A percentile compares a stretch with the other conserved stretches of the same genome.
phyloP scores from a whole-genome alignment of 768 basidiomycete species.

The Gymnopilus dilepis region DNA sequence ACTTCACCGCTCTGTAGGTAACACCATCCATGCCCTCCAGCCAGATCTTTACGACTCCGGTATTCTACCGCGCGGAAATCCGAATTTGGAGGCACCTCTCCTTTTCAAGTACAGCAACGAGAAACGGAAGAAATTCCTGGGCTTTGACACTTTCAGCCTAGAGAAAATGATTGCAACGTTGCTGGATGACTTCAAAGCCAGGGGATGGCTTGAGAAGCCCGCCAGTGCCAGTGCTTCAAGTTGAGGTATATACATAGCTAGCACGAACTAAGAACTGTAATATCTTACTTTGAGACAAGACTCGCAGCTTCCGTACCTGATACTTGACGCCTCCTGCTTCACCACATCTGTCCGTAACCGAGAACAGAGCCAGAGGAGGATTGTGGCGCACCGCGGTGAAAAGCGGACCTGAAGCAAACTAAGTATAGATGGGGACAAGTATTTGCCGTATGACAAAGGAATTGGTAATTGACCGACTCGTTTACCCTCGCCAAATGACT shows the following conservation, averaged over 20 bases:
- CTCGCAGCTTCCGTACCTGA: too few relatives aligned
- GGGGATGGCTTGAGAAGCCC: constrained; percentile 12
- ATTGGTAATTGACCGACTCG: not conserved
- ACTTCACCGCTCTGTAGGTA: not conserved
- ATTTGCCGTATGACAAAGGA: not conserved
- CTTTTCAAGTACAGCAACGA: constrained; percentile 6
- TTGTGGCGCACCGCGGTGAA: constrained; percentile 1
- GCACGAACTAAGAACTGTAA: too few relatives aligned
- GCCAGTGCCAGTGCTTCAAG: not conserved
- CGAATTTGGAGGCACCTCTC: constrained; percentile 3
- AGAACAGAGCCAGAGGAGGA: too few relatives aligned
- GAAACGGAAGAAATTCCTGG: constrained; percentile 15
- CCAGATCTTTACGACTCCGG: constrained; percentile 7
- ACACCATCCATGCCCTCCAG: not conserved
- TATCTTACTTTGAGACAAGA: too few relatives aligned
- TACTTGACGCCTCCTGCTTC: too few relatives aligned
- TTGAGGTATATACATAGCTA: too few relatives aligned
- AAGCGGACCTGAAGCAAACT: too few relatives aligned
- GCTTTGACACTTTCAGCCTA: constrained; percentile 5
- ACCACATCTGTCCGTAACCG: too few relatives aligned
- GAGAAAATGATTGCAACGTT: constrained; percentile 2
- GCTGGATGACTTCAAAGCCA: constrained; percentile 6
- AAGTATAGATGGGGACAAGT: not conserved
- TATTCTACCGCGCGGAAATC: constrained; percentile 9
- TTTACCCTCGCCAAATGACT: not conserved